Evolutionary conservation across 257 asterid genomes (phyloP).

Genomic region (Fraxinus americana): DNA sequence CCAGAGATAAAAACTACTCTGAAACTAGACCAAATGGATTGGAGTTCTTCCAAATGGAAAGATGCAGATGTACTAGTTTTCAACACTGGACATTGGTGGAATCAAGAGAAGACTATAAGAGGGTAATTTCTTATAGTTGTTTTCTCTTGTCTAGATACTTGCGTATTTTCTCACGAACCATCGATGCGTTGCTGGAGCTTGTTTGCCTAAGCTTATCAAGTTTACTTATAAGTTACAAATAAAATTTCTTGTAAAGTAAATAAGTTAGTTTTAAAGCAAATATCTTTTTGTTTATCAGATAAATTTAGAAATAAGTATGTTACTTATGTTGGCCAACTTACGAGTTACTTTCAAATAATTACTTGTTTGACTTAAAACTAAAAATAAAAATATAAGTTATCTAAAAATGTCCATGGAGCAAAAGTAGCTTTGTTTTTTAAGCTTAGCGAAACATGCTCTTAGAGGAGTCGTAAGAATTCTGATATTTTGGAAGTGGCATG

Average conservation of each 20-base stretch:
- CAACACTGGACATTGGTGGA: constrained; percentile 97
- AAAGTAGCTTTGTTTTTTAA: neutral
- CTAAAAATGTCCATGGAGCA: neutral
- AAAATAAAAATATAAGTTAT: neutral
- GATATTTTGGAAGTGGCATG: neutral
- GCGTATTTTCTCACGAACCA: neutral
- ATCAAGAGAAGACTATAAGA: constrained; percentile 81
- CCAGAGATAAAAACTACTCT: constrained; percentile 60
- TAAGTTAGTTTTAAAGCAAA: too few relatives aligned
- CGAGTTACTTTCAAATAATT: neutral
- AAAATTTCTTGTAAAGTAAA: too few relatives aligned
- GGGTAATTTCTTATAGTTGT: constrained; percentile 46
- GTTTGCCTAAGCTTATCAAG: neutral
- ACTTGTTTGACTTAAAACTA: too few relatives aligned
- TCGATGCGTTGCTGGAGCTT: too few relatives aligned
- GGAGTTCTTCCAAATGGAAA: constrained; percentile 72
- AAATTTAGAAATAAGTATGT: too few relatives aligned
- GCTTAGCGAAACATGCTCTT: neutral
- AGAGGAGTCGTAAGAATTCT: neutral
- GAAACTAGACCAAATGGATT: constrained; percentile 81
- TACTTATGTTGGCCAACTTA: too few relatives aligned
- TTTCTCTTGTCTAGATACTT: neutral
- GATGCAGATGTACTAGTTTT: constrained; percentile 73
- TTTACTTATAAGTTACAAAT: too few relatives aligned
- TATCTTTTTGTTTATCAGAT: too few relatives aligned